Base-by-base conservation (phyloP, 306 rosid species). In the Corylus americana region DNA sequence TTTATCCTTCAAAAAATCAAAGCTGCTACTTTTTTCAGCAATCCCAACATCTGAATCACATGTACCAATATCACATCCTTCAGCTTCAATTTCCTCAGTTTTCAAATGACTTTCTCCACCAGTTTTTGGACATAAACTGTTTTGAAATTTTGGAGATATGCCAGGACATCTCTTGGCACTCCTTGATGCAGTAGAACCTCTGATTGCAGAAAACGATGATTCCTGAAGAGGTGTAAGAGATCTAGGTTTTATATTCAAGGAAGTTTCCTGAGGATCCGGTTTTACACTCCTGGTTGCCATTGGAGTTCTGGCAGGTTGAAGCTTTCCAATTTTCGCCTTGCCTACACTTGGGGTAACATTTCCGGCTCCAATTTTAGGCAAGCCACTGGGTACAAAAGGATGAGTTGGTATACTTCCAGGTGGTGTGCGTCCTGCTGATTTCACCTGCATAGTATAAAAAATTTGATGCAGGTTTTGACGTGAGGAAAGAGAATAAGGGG, bases 381-480 rank as follows among this genome's bases (percentile, higher is more conserved):
- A 73, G 85, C 90, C 85, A 81, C 83, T 78, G 25, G 89, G 82
- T 82, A 81, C 67, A 51, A 48, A 72, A 70, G 88, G 66, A 77
- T 75, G 85, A 78, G 97, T 62, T 54, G 83, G 93, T 47, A 63
- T 53, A 74, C 78, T 88, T 61, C 92, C 92, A 4, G 85, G 86
- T 7, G 92, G 97, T 45, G 93, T 91, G 62, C 88, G 87, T 71
- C 55, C 84, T 3, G 77, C 79, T 11, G 93, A 86, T 80, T 94
- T 94, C 50, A 22, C 86, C 98, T 94, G 89, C 80, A 76, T 9
- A 62, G 76, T 47, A 80, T 77, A 35, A 25, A 42, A 78, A 13
- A 59, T 72, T 18, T 53, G 11, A 17, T 13, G 54, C 12, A 55
- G 25, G 25, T n/a, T 55, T 55, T 2, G 4, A 3, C 14, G 27